A percentile compares a stretch with the other conserved stretches of the same genome.
phyloP scores from a whole-genome alignment of 768 basidiomycete species.

The Boletus edulis region DNA sequence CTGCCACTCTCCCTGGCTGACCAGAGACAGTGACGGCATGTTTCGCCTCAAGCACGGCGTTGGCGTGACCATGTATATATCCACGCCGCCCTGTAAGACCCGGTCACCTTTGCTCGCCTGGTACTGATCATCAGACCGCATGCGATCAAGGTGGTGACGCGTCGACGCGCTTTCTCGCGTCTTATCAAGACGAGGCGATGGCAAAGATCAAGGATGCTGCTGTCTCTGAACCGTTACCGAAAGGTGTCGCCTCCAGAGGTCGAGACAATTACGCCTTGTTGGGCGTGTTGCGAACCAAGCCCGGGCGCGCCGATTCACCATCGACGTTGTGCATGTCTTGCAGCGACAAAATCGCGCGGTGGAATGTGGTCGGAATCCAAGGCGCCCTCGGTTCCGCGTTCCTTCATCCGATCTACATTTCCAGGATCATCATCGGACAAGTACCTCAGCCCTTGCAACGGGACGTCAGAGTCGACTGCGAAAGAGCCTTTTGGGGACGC shows the following conservation, averaged over 20 bases:
- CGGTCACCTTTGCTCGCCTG: slow-evolving; percentile 38
- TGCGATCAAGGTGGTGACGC: slow-evolving; percentile 80
- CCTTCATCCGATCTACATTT: slow-evolving; percentile 63
- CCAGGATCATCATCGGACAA: slow-evolving; percentile 69
- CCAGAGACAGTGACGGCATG: slow-evolving; percentile 32
- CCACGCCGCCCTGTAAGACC: slow-evolving; percentile 55
- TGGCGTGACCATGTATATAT: slow-evolving; percentile 71
- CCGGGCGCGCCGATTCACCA: slow-evolving; percentile 86
- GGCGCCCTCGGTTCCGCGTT: slow-evolving; percentile 67
- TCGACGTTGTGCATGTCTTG: slow-evolving; percentile 87
- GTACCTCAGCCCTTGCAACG: slow-evolving; percentile 43
- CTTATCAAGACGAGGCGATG: slow-evolving; percentile 70
- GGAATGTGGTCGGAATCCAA: slow-evolving; percentile 83
- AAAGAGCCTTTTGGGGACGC: slow-evolving; percentile 62
- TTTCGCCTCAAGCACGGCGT: slow-evolving; percentile 49
- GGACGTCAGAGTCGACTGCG: slow-evolving; percentile 57
- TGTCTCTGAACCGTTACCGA: slow-evolving; percentile 32
- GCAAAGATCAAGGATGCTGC: slow-evolving; percentile 63
- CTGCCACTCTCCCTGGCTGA: slow-evolving; percentile 52
- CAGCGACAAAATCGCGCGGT: slow-evolving; percentile 90
- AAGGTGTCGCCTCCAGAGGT: slow-evolving; percentile 58
- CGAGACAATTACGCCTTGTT: slow-evolving; percentile 73
- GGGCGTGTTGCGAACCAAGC: slow-evolving; percentile 88
- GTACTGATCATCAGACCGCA: slow-evolving; percentile 2
- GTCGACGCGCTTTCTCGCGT: slow-evolving; percentile 75